phyloP scores from a whole-genome alignment of 2,329 filamentous ascomycete genomes.

The Aspergillus brasiliensis region DNA sequence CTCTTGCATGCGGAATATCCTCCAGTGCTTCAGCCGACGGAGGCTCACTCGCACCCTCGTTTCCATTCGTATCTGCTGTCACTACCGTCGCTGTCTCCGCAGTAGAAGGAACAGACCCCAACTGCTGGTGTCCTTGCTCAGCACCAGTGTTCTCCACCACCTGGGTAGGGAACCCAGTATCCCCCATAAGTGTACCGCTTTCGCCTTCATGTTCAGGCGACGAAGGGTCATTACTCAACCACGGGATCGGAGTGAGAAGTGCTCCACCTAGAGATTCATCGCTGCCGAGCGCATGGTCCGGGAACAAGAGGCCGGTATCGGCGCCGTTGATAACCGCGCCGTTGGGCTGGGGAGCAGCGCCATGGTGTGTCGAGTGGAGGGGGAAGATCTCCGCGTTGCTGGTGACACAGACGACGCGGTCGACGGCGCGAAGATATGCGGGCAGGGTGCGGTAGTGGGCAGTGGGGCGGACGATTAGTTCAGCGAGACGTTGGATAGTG shows the following conservation, averaged over 20 bases:
- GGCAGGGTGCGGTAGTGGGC: constrained; percentile 79
- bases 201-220: constrained; percentile 31
- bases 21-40: constrained; percentile 59
- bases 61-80: not conserved
- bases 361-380: constrained; percentile 52
- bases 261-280: constrained; percentile 91
- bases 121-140: not conserved
- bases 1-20: constrained; percentile 73
- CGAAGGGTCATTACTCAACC: constrained; percentile 59
- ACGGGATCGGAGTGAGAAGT: constrained; percentile 89
- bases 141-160: not conserved
- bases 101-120: not conserved
- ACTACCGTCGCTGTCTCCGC: constrained; percentile 17
- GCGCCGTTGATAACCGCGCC: constrained; percentile 51
- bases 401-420: constrained; percentile 87
- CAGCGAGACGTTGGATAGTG: constrained; percentile 87
- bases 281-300: constrained; percentile 62
- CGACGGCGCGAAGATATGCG: constrained; percentile 85
- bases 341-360: constrained; percentile 49
- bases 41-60: constrained; percentile 22
- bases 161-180: constrained; percentile 1
- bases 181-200: not conserved
- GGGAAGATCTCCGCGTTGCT: constrained; percentile 81
- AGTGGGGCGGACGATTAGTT: constrained; percentile 76
- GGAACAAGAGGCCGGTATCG: constrained; percentile 38